Conservation (phyloP, 208 protist species). For the Acanthamoeba rhysodes region DNA sequence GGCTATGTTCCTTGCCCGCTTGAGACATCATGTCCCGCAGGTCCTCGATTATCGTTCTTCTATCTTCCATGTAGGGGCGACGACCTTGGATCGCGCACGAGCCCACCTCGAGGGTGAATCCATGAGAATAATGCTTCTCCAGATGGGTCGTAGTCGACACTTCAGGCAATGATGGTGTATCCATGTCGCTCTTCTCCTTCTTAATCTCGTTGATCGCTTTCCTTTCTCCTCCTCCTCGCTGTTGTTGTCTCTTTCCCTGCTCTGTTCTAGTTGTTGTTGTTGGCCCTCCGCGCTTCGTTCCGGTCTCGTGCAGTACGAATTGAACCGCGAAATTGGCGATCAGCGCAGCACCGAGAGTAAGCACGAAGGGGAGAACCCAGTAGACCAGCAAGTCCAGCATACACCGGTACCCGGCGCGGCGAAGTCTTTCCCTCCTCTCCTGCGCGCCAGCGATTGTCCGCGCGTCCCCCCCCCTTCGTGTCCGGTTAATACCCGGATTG, state of each 20-base stretch:
- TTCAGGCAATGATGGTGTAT: not conserved
- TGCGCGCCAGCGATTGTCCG: no score
- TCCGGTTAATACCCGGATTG: no score
- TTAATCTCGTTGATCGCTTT: not conserved
- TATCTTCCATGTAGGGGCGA: slow-evolving; percentile 73
- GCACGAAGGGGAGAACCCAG: slow-evolving; percentile 46
- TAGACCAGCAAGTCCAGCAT: slow-evolving; percentile 50
- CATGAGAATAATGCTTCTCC: not conserved
- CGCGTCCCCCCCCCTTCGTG: no score
- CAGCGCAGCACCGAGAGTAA: slow-evolving; percentile 42
- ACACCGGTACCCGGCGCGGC: not conserved
- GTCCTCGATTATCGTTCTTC: slow-evolving; percentile 56
- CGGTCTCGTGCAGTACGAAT: not conserved
- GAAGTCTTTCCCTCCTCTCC: not conserved
- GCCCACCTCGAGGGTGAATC: slow-evolving; percentile 57
- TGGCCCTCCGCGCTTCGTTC: not conserved
- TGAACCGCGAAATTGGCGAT: slow-evolving; percentile 56
- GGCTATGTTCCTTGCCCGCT: slow-evolving; percentile 4
- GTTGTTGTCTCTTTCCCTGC: not conserved
- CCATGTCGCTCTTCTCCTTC: not conserved
- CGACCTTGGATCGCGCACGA: slow-evolving; percentile 68
- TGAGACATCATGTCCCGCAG: not conserved
- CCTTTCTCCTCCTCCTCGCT: not conserved
- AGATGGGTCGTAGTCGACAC: not conserved
- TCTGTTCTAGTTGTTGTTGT: not conserved